Evolutionary conservation across 1,284 basidiomycete genomes (phyloP).

Genomic region (Gomphus bonarii): DNA sequence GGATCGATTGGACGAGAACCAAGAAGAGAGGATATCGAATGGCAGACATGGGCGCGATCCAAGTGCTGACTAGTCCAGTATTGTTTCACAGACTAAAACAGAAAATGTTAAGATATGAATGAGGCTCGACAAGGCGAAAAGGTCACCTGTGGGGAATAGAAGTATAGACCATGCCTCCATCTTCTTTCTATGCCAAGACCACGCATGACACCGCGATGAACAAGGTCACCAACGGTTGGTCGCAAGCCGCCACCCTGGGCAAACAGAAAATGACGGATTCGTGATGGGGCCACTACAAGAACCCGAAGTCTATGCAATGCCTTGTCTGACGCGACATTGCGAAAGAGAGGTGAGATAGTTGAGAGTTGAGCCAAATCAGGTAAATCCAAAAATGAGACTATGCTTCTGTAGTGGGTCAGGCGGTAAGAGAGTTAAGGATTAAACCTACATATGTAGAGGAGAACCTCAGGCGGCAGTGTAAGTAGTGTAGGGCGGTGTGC

Average conservation of each 20-base stretch:
- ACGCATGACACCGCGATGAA: constrained; percentile 55
- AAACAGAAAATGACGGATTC: constrained; percentile 54
- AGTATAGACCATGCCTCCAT: constrained; percentile 53
- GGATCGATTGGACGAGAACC: constrained; percentile 23
- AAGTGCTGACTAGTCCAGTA: constrained; percentile 44
- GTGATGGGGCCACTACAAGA: constrained; percentile 50
- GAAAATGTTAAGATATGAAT: constrained; percentile 4
- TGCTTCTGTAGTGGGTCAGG: background rate
- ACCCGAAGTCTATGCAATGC: constrained; percentile 50
- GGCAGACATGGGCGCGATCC: constrained; percentile 36
- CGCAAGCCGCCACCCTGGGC: constrained; percentile 43
- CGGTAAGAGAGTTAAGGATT: background rate
- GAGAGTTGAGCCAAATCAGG: constrained; percentile 51
- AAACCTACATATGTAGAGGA: constrained; percentile 46
- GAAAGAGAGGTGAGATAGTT: constrained; percentile 34
- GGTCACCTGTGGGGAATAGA: constrained; percentile 46
- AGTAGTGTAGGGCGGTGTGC: background rate
- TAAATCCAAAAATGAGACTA: constrained; percentile 60
- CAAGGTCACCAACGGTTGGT: constrained; percentile 53
- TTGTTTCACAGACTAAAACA: constrained; percentile 41
- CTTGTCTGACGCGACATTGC: constrained; percentile 44
- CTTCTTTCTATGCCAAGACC: constrained; percentile 53
- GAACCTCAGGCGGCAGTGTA: constrained; percentile 39
- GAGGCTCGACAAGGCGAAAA: constrained; percentile 10
- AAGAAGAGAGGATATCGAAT: constrained; percentile 37